phyloP scores from a whole-genome alignment of 2,329 filamentous ascomycete genomes.

The Gaeumannomyces sp. region DNA sequence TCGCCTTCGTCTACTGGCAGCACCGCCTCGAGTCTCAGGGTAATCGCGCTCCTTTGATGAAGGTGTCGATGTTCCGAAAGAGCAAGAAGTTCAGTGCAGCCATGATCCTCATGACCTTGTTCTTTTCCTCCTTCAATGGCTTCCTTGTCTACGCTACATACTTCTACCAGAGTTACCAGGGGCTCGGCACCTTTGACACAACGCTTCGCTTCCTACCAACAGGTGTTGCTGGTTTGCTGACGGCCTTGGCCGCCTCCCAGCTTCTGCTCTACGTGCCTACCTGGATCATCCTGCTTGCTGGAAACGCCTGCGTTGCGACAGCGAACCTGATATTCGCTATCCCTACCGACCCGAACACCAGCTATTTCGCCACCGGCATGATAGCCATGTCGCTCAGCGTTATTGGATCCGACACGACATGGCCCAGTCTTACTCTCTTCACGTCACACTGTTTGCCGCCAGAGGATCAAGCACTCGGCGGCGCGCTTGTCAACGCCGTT shows the following conservation, averaged over 20 bases:
- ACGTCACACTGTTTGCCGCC: constrained; percentile 55
- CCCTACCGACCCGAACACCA: constrained; percentile 53
- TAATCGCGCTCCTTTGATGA: constrained; percentile 53
- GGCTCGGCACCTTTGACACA: constrained; percentile 55
- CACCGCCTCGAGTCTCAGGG: constrained; percentile 48
- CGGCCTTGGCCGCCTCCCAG: constrained; percentile 48
- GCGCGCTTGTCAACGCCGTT: constrained; percentile 61
- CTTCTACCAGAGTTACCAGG: constrained; percentile 64
- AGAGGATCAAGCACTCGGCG: constrained; percentile 61
- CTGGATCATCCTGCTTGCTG: constrained; percentile 50
- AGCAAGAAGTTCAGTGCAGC: constrained; percentile 55
- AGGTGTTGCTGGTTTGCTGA: constrained; percentile 52
- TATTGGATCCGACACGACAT: constrained; percentile 60
- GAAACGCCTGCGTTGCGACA: constrained; percentile 48
- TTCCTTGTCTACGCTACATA: constrained; percentile 63
- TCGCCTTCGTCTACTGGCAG: constrained; percentile 56
- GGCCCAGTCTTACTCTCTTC: constrained; percentile 60
- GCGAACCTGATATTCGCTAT: constrained; percentile 51
- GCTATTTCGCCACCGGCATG: constrained; percentile 62
- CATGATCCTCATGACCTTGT: constrained; percentile 59
- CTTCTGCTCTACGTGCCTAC: constrained; percentile 53
- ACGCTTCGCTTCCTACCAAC: constrained; percentile 64
- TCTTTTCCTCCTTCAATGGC: constrained; percentile 63
- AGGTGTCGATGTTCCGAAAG: constrained; percentile 53
- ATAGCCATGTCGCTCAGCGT: constrained; percentile 61